phyloP scores from a whole-genome alignment of 106 monocot species.

The Acanthochlamys bracteata region DNA sequence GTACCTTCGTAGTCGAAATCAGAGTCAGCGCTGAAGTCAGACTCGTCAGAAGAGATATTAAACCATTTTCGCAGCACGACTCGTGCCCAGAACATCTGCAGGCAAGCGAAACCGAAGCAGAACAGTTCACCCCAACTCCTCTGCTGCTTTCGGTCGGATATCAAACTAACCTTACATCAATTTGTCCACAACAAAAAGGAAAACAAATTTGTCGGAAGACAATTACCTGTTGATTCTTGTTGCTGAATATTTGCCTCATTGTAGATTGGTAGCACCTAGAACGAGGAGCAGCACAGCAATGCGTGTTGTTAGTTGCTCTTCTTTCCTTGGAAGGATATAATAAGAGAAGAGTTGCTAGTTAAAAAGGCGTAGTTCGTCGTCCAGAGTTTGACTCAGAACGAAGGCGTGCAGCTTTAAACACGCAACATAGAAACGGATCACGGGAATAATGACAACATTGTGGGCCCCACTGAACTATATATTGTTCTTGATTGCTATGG shows the following conservation, averaged over 20 bases:
- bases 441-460: too few species aligned
- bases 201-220: background rate
- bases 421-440: too few species aligned
- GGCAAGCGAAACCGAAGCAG: constrained; percentile 36
- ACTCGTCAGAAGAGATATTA: constrained; percentile 62
- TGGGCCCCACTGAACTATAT: too few species aligned
- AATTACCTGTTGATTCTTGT: background rate
- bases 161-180: background rate
- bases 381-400: too few species aligned
- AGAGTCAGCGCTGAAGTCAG: constrained; percentile 76
- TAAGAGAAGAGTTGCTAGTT: too few species aligned
- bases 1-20: background rate
- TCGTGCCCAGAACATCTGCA: constrained; percentile 68
- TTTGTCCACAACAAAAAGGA: background rate
- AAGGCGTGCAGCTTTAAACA: too few species aligned
- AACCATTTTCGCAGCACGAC: constrained; percentile 85
- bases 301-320: too few species aligned
- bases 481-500: too few species aligned
- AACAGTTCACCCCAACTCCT: constrained; percentile 42
- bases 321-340: too few species aligned
- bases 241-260: constrained; percentile 9
- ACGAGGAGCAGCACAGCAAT: too few species aligned
- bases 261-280: too few species aligned
- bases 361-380: too few species aligned
- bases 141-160: constrained; percentile 12